A percentile compares a stretch with the other conserved stretches of the same genome.
Evolutionary conservation across 352 stramenopile genomes (phyloP).

Genomic region (Phytopythium ostracodes): DNA sequence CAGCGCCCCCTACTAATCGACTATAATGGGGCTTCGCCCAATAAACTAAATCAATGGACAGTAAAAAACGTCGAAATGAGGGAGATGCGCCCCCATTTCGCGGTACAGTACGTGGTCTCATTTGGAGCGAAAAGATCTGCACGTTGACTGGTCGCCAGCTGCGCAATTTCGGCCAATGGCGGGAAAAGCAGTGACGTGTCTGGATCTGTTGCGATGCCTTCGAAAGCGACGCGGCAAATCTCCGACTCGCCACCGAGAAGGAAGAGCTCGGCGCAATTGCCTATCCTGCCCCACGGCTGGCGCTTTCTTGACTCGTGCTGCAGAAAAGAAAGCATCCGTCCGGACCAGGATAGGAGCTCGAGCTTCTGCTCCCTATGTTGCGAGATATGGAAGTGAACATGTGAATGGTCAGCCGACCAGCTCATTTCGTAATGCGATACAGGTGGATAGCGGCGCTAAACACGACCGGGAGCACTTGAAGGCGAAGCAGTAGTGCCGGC

Average conservation of each 20-base stretch:
- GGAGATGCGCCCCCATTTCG: no score
- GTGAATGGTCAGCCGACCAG: no score
- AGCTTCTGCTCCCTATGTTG: background rate
- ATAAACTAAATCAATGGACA: background rate
- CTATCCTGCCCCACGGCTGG: background rate
- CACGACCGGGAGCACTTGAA: background rate
- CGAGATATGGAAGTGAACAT: background rate
- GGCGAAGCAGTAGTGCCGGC: background rate
- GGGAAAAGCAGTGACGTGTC: background rate
- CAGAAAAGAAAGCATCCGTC: background rate
- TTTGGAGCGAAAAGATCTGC: no score
- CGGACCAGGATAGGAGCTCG: background rate
- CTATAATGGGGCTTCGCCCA: no score
- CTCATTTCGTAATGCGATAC: no score
- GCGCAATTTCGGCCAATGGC: background rate
- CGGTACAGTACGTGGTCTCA: no score
- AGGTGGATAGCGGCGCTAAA: no score
- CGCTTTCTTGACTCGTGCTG: background rate
- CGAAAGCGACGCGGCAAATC: background rate
- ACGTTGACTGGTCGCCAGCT: no score
- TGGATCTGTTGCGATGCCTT: background rate
- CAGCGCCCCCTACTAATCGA: no score
- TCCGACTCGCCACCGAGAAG: background rate
- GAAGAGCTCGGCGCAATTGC: background rate
- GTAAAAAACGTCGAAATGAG: background rate